These are phyloP conservation scores for Camelina laxa DNA, from an alignment of 345 rosid genomes.

Conservation along the genomic window DNA sequence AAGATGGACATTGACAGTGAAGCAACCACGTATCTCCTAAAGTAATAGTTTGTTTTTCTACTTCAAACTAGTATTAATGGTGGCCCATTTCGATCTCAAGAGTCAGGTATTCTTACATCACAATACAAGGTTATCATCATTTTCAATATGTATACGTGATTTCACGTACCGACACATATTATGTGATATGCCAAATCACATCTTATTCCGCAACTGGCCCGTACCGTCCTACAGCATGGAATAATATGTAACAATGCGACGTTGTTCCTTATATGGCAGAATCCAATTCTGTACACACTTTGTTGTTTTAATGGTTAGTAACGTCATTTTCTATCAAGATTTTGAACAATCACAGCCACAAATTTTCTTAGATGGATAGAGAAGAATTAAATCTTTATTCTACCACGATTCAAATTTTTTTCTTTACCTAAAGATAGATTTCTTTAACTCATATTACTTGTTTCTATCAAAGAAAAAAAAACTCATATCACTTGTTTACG, in stretches of 20 bases:
- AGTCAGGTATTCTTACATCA: constrained; percentile 31
- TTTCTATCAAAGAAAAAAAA: no score
- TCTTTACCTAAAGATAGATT: neutral
- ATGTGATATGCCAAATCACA: constrained; percentile 28
- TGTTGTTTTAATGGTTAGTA: neutral
- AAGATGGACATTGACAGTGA: constrained; percentile 21
- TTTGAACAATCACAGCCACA: neutral
- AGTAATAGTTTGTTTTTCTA: neutral
- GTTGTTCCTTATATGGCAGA: constrained; percentile 3
- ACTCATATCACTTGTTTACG: neutral
- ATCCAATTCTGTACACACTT: constrained; percentile 35
- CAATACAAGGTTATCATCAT: constrained; percentile 32
- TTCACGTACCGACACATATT: constrained; percentile 36
- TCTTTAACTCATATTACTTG: neutral
- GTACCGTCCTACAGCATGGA: constrained; percentile 41
- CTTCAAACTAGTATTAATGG: neutral
- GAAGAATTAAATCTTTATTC: constrained; percentile 2
- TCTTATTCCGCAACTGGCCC: constrained; percentile 26
- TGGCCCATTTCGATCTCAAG: constrained; percentile 36
- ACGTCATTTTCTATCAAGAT: neutral
- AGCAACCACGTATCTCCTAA: constrained; percentile 1
- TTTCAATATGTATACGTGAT: constrained; percentile 9
- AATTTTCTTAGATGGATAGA: constrained; percentile 2
- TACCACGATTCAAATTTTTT: neutral
- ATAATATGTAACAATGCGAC: constrained; percentile 33